Evolutionary conservation across 2,329 filamentous ascomycete genomes (phyloP), one percentile per base, ranked within the genome.

Genomic region (Xylariaceae sp.): DNA sequence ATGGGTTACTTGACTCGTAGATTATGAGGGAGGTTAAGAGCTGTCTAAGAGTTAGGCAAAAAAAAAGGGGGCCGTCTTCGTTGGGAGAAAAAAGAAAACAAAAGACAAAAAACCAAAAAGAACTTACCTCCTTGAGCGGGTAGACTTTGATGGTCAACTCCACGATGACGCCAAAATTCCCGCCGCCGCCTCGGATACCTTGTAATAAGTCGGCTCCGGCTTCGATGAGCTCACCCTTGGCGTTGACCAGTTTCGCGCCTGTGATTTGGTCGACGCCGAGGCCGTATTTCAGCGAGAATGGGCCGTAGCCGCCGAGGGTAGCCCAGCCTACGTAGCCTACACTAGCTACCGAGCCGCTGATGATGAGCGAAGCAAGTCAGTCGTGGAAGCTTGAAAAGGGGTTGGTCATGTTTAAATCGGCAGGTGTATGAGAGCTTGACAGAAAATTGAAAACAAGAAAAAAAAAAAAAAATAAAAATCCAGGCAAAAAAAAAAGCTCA

Each of bases 141-240:
- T 75, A 74, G 2, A 74, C 61, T 55, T 70, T 74, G 54, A 76
- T 65, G 2, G 65, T 70, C 5, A 75, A 39, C 54, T 75, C 71
- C 6, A 72, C 67, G 42, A 76, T 70, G 8, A 73, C 62, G 2
- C 72, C 73, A 29, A 75, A 69, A 8, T 64, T 65, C 3, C 72
- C 70, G 30, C 73, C 73, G 3, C 65, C 73, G 2, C 74, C 74
- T 1, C 73, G 64, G 19, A 76, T 70, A 1, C 68, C 72, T 42
- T 65, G 67, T 19, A 75, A 56, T 35, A 76, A 53, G 7, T 64
- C 63, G 11, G 70, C 67, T 41, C 71, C 67, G 1, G 73, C 73
- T 4, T 71, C 67, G 5, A 72, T 60, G 1, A 74, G 58, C 6
- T 68, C 55, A 3, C 73, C 74, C 4, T 68, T 51, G 1, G 66